Evolutionary conservation across 2,329 filamentous ascomycete genomes (phyloP), one percentile per base, ranked within the genome.

Genomic region (Paecilomyces dactylethromorphus): DNA sequence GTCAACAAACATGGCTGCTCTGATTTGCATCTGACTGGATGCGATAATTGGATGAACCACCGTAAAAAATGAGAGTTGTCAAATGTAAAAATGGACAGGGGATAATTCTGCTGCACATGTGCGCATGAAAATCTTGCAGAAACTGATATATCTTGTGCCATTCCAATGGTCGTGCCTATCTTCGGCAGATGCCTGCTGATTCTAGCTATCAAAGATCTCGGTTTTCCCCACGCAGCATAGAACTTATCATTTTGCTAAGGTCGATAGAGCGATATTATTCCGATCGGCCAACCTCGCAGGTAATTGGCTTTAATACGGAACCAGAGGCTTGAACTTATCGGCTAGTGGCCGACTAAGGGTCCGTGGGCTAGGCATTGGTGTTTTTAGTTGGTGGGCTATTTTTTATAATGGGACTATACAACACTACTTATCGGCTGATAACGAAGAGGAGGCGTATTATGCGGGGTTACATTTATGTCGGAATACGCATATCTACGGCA

Each of bases 351-450:
- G 15, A n/a, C 15, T 15, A n/a, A 45, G 1, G n/a, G 35, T 18
- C 35, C 15, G 15, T 15, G 18, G 15, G 39, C 39, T 45, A 45
- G n/a, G 39, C n/a, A 10, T 58, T 60, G 63, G 66, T 22, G 24
- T 21, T 3, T 52, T 52, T 52, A 29, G 8, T 52, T 24, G 50
- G 50, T 52, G 50, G 50, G 39, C 39, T 18, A 45, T 45, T 8
- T 45, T 45, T n/a, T 45, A 45, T 45, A 45, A n/a, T 5, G 2
- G 13, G 11, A 39, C 13, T 39, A 39, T 39, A n/a, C 12, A 18
- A 45, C 35, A n/a, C 39, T 45, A 45, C 39, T 45, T 45, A 45
- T 45, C 50, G 24, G 50, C 50, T 52, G 50, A 21, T 26, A 52
- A 22, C 50, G 10, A n/a, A 15, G 50, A 21, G 50, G 24, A 29